Evolutionary conservation across 768 basidiomycete genomes (phyloP).

Genomic region (Clitopilus hobsonii): DNA sequence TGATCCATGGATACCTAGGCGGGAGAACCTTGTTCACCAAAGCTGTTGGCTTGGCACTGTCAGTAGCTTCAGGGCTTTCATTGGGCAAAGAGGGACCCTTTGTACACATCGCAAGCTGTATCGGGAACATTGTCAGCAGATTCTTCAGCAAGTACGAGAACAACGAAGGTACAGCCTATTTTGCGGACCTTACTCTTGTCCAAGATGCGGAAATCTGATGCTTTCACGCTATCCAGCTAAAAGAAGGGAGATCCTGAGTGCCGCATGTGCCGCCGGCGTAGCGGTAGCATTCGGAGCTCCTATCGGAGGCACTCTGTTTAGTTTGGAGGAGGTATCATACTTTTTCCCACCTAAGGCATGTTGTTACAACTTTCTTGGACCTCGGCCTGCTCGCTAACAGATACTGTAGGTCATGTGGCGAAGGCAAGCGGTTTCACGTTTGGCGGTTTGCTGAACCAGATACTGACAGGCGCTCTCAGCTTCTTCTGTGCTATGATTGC

Average conservation of each 20-base stretch:
- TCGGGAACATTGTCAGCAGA: slow-evolving; percentile 91
- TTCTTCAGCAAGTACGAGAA: slow-evolving; percentile 86
- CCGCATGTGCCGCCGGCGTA: slow-evolving; percentile 95
- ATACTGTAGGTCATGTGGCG: slow-evolving; percentile 75
- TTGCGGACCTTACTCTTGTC: not conserved
- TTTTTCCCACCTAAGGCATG: slow-evolving; percentile 91
- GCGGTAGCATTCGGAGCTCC: slow-evolving; percentile 97
- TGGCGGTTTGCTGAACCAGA: not conserved
- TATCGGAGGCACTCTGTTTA: slow-evolving; percentile 89
- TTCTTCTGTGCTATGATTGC: slow-evolving; percentile 99
- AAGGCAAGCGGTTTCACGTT: slow-evolving; percentile 49
- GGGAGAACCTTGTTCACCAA: slow-evolving; percentile 87
- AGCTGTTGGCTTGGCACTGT: slow-evolving; percentile 80
- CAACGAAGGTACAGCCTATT: slow-evolving; percentile 69
- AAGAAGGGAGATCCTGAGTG: slow-evolving; percentile 90
- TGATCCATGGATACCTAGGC: slow-evolving; percentile 96
- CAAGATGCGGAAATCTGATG: not conserved
- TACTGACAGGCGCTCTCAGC: slow-evolving; percentile 32
- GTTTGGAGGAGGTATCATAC: slow-evolving; percentile 93
- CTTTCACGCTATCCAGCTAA: slow-evolving; percentile 51
- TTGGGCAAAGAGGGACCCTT: slow-evolving; percentile 71
- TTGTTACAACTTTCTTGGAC: not conserved
- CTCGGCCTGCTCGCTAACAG: slow-evolving; percentile 21
- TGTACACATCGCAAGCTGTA: slow-evolving; percentile 89
- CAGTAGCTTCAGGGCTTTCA: slow-evolving; percentile 89